Evolutionary conservation across 345 rosid species (phyloP), one percentile per base, ranked within the genome.

Genomic region (Gossypium longicalyx): DNA sequence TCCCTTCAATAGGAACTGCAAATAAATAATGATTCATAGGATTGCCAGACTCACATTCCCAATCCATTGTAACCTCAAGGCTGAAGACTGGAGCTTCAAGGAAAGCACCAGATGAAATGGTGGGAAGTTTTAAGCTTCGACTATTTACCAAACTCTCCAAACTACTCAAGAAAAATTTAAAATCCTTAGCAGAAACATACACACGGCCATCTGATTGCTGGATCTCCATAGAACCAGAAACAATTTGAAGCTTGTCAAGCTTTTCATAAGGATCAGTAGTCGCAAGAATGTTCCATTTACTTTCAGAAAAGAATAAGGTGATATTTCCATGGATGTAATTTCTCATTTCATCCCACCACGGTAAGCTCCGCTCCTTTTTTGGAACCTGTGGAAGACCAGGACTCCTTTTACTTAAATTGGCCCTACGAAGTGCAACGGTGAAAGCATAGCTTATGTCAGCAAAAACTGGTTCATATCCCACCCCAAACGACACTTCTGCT

Each of bases 271-370:
- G 98, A 87, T 95, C 99, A 44, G 91, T 84, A 67, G 98, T 91
- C 44, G 96, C 97, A 77, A 93, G 97, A 80, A 95, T 52, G 74
- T 83, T 74, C 93, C 94, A 91, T 51, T 83, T 81, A 53, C 92
- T 83, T 79, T 93, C 93, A 75, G 87, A 81, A 79, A 95, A 93
- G 76, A 80, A 81, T 65, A 95, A 79, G 64, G 88, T 75, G 70
- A 88, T 81, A 77, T 83, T 88, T 78, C 99, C 98, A 79, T 95
- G 99, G 71, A 93, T 83, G 82, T 93, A 95, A 79, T 95, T 89
- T 81, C 99, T 90, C 94, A 93, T 88, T 61, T 93, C 99, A 89
- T 95, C 99, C 99, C 99, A 95, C 99, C 99, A 95, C 1, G 99
- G 98, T 71, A 95, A 91, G 79, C 84, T 95, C 77, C 89, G 87